These are phyloP conservation scores for Nannochloris sp. DNA, from an alignment of 139 green algal species.

Conservation along the genomic window DNA sequence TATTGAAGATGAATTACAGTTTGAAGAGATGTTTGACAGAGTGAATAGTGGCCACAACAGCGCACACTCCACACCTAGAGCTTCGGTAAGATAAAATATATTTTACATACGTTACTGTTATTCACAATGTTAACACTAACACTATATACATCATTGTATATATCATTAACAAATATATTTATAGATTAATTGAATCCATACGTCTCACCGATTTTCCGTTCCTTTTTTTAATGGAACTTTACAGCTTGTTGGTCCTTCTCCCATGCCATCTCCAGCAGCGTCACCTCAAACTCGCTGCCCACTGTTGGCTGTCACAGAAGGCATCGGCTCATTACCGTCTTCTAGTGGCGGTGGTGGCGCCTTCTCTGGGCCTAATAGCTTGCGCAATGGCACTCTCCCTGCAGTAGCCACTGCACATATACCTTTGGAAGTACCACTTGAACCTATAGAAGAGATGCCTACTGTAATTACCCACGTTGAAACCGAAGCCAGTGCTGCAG, in stretches of 20 bases:
- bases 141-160: background rate
- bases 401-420: background rate
- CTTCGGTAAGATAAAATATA: constrained; percentile 2
- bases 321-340: too few relatives aligned
- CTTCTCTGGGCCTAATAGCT: background rate
- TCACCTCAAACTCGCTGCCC: background rate
- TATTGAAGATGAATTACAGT: constrained; percentile 10
- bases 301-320: constrained; percentile 19
- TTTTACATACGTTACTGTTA: background rate
- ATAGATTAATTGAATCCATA: too few relatives aligned
- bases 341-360: too few relatives aligned
- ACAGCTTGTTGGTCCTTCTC: constrained; percentile 28
- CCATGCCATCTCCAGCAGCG: constrained; percentile 18
- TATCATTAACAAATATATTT: background rate
- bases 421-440: background rate
- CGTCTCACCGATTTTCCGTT: too few relatives aligned
- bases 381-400: background rate
- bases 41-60: background rate
- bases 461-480: constrained; percentile 3
- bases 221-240: too few relatives aligned
- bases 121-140: background rate
- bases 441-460: background rate
- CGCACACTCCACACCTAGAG: background rate
- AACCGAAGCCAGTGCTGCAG: background rate
- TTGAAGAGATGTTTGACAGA: constrained; percentile 21